Percentiles rank a stretch among this genome's conserved stretches.
phyloP scores from a whole-genome alignment of 2,329 filamentous ascomycete species.

The Biscogniauxia mediterranea region DNA sequence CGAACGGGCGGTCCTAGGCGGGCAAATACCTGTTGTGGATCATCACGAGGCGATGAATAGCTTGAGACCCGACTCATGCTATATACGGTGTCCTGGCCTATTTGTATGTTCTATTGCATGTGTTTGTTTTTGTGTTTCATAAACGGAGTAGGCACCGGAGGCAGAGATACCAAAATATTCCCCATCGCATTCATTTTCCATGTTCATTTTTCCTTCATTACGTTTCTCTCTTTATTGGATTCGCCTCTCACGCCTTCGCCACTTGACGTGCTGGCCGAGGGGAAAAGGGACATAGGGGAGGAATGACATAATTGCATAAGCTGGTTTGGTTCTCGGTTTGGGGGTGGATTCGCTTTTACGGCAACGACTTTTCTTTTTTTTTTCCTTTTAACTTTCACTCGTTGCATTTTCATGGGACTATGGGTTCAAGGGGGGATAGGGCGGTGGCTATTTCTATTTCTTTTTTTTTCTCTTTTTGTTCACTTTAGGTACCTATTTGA shows the following conservation, averaged over 20 bases:
- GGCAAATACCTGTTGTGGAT: conserved; percentile 2
- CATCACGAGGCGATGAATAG: conserved; percentile 2
- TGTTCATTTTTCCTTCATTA: no score
- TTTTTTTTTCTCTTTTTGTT: no score
- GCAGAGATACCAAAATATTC: no score
- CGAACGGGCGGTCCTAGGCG: conserved; percentile 26
- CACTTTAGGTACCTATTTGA: neutral
- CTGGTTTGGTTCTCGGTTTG: neutral
- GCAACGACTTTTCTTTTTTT: neutral
- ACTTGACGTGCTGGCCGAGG: no score
- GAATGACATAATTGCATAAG: neutral
- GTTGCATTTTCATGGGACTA: neutral
- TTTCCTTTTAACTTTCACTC: neutral
- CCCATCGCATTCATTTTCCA: no score
- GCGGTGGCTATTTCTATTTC: no score
- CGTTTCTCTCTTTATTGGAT: no score
- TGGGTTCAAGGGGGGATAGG: neutral
- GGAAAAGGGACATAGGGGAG: neutral
- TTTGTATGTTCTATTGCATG: conserved; percentile 10
- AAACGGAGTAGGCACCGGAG: no score
- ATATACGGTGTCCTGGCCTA: neutral
- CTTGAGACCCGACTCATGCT: no score
- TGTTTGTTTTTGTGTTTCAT: conserved; percentile 1
- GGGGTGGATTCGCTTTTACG: neutral
- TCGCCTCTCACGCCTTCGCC: no score